Percentiles rank a stretch among this genome's conserved stretches.
Evolutionary conservation across 202 grass and related monocot species (phyloP).

Genomic region (Hordeum pubiflorum): DNA sequence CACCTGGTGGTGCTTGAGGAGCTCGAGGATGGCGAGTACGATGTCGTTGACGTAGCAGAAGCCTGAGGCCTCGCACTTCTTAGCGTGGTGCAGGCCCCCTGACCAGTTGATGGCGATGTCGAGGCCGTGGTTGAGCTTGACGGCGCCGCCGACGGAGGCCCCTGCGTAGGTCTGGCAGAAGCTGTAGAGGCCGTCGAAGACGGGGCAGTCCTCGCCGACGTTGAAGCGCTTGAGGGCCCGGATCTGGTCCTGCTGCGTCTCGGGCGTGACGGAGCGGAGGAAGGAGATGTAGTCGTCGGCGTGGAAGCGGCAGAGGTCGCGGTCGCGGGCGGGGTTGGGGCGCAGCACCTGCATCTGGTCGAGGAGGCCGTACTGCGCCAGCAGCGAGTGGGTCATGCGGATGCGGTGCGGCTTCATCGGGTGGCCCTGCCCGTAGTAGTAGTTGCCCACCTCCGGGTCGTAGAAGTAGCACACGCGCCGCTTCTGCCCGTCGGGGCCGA

Average conservation of each 20-base stretch:
- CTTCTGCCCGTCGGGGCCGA: constrained; percentile 59
- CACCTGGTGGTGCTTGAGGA: constrained; percentile 68
- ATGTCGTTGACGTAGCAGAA: constrained; percentile 96
- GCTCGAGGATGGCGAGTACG: constrained; percentile 78
- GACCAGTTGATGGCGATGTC: constrained; percentile 95
- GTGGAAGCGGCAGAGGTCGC: constrained; percentile 83
- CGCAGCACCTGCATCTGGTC: constrained; percentile 60
- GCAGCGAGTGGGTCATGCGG: constrained; percentile 84
- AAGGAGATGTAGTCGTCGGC: constrained; percentile 88
- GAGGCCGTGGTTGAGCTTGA: constrained; percentile 72
- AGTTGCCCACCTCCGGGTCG: constrained; percentile 89
- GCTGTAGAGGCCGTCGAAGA: constrained; percentile 73
- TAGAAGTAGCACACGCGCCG: constrained; percentile 96
- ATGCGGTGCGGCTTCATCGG: constrained; percentile 94
- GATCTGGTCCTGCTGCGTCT: constrained; percentile 72
- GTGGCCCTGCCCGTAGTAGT: constrained; percentile 94
- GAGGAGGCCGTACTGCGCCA: constrained; percentile 67
- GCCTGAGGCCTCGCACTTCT: constrained; percentile 78
- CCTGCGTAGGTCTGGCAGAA: constrained; percentile 96
- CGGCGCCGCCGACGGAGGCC: constrained; percentile 55
- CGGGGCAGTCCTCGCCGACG: constrained; percentile 79
- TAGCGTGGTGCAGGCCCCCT: constrained; percentile 73
- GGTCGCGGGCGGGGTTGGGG: constrained; percentile 50
- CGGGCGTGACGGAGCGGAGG: constrained; percentile 65
- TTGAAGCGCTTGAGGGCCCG: constrained; percentile 70